These are phyloP conservation scores for Rubroshorea leprosula DNA, from an alignment of 345 rosid genomes.

Conservation along the genomic window DNA sequence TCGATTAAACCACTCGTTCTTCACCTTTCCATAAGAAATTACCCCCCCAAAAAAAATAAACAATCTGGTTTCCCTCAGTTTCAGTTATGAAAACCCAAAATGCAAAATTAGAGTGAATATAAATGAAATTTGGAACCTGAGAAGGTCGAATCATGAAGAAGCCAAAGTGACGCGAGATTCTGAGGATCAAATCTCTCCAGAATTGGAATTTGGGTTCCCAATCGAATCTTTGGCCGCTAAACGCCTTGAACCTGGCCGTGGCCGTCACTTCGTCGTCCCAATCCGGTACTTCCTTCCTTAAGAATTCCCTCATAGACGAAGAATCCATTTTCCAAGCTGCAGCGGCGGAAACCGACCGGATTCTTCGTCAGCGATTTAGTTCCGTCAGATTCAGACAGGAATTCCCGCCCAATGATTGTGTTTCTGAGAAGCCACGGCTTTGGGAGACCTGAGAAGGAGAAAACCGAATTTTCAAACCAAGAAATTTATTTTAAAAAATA, in stretches of 20 bases:
- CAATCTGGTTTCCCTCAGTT: background rate
- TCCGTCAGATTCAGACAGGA: background rate
- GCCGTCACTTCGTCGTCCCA: conserved; percentile 78
- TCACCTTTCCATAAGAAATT: conserved; percentile 32
- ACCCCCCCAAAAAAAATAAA: conserved; percentile 5
- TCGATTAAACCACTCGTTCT: conserved; percentile 63
- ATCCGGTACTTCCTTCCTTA: conserved; percentile 59
- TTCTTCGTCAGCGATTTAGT: background rate
- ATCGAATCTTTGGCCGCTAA: conserved; percentile 85
- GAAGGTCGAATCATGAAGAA: conserved; percentile 43
- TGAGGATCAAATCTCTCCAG: conserved; percentile 72
- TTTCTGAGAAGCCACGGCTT: background rate
- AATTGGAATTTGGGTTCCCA: conserved; percentile 71
- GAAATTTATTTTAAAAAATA: background rate
- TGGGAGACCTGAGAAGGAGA: background rate
- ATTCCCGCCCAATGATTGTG: background rate
- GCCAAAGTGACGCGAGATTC: conserved; percentile 48
- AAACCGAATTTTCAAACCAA: background rate
- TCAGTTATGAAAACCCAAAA: background rate
- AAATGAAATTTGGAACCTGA: conserved; percentile 39
- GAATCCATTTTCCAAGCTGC: conserved; percentile 30
- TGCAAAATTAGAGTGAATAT: background rate
- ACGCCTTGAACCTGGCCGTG: conserved; percentile 79
- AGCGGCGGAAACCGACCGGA: background rate
- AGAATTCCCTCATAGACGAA: conserved; percentile 37